These are phyloP conservation scores for Viola pubescens DNA, from an alignment of 441 rosid species.

Conservation along the genomic window DNA sequence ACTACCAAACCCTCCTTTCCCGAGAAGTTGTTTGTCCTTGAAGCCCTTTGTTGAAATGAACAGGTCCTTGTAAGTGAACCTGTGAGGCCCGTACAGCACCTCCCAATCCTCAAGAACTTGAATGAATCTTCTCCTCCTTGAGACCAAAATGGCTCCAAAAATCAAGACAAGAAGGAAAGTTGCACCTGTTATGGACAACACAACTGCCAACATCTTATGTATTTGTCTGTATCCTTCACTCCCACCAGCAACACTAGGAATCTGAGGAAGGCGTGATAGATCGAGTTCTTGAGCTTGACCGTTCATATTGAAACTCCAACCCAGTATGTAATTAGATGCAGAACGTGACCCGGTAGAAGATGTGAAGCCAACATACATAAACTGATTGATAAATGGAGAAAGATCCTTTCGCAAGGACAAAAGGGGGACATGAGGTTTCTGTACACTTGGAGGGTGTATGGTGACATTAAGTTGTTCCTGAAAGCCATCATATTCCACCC, in stretches of 20 bases:
- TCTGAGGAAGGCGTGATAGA: constrained; percentile 27
- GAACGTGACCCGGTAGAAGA: constrained; percentile 36
- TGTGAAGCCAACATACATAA: constrained; percentile 50
- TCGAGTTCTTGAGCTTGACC: constrained; percentile 26
- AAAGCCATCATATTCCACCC: constrained; percentile 42
- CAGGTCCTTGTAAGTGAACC: constrained; percentile 27
- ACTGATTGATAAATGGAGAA: constrained; percentile 25
- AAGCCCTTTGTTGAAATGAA: constrained; percentile 31
- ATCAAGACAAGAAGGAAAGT: constrained; percentile 5
- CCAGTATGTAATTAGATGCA: constrained; percentile 40
- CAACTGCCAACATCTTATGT: constrained; percentile 15
- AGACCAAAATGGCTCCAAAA: constrained; percentile 6
- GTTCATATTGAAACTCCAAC: constrained; percentile 55
- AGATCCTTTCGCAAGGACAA: constrained; percentile 34
- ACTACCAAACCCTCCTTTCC: constrained; percentile 33
- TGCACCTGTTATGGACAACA: constrained; percentile 3
- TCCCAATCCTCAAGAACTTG: constrained; percentile 36
- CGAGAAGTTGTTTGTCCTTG: constrained; percentile 23
- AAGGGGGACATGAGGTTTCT: constrained; percentile 37
- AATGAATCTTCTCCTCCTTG: constrained; percentile 14
- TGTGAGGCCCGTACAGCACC: constrained; percentile 22
- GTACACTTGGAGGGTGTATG: constrained; percentile 30
- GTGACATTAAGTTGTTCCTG: constrained; percentile 34
- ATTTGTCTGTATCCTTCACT: not conserved
- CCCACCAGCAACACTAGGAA: constrained; percentile 12